A percentile compares a stretch with the other conserved stretches of the same genome.
phyloP scores from a whole-genome alignment of 164 flowering plant genomes.

The Tetrastigma voinierianum region DNA sequence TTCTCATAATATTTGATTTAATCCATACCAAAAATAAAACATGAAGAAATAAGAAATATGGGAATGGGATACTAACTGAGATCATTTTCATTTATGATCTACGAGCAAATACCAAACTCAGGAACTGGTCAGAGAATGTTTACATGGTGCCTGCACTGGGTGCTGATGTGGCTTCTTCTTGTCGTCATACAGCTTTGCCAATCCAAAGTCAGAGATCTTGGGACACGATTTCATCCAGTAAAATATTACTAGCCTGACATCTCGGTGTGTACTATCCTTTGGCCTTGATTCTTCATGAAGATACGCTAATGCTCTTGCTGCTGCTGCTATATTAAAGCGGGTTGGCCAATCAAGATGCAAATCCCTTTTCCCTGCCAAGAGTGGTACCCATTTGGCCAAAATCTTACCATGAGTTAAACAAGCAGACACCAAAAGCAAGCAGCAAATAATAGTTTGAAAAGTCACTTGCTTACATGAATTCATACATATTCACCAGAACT shows the following conservation, averaged over 20 bases:
- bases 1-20: no score
- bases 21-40: no score
- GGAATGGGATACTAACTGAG: no score
- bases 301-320: conserved; percentile 29
- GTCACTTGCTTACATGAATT: no score
- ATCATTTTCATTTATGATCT: no score
- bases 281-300: conserved; percentile 34
- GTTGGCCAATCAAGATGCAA: conserved; percentile 21
- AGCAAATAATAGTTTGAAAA: no score
- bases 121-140: not conserved
- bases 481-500: no score
- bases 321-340: conserved; percentile 21
- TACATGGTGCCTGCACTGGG: conserved; percentile 35
- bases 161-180: conserved; percentile 30
- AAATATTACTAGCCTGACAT: conserved; percentile 29
- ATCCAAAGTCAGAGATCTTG: conserved; percentile 30
- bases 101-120: no score
- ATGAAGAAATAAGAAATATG: no score
- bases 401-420: no score
- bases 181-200: conserved; percentile 34
- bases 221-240: conserved; percentile 27
- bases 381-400: no score
- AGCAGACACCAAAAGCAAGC: no score
- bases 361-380: conserved; percentile 6
- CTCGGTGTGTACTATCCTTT: conserved; percentile 27